phyloP scores from a whole-genome alignment of 2,329 filamentous ascomycete species.

The Cladosporium velox region DNA sequence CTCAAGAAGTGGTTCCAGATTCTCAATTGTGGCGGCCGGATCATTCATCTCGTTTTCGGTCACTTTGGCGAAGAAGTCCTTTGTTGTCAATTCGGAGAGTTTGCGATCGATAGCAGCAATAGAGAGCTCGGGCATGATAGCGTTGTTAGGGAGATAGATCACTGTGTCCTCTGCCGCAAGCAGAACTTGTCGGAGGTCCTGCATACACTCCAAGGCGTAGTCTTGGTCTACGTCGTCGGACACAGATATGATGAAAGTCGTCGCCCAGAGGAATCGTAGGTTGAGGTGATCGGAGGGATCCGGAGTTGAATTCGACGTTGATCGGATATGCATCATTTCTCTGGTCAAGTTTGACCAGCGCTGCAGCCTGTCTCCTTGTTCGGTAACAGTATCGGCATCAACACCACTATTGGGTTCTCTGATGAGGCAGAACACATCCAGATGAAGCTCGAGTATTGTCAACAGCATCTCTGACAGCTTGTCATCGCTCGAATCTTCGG shows the following conservation, averaged over 20 bases:
- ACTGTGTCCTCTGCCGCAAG: conserved; percentile 49
- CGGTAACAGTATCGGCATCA: conserved; percentile 50
- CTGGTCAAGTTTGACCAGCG: conserved; percentile 63
- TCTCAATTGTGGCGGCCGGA: conserved; percentile 83
- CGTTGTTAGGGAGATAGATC: conserved; percentile 76
- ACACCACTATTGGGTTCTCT: conserved; percentile 62
- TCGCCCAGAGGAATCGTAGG: conserved; percentile 67
- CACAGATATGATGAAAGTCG: conserved; percentile 62
- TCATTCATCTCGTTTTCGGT: conserved; percentile 83
- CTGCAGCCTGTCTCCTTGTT: conserved; percentile 60
- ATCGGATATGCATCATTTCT: conserved; percentile 50
- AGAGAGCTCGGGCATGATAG: conserved; percentile 85
- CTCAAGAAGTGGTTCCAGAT: conserved; percentile 87
- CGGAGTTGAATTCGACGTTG: conserved; percentile 8
- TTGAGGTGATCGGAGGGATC: conserved; percentile 44
- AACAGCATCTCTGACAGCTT: conserved; percentile 55
- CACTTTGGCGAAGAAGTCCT: conserved; percentile 91
- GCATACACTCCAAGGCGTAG: conserved; percentile 62
- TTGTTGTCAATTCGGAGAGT: conserved; percentile 87
- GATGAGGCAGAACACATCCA: conserved; percentile 66
- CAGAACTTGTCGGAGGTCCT: conserved; percentile 61
- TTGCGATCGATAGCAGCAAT: conserved; percentile 82
- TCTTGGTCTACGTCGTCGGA: conserved; percentile 58
- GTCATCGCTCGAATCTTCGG: conserved; percentile 26
- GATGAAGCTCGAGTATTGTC: conserved; percentile 65